phyloP scores from a whole-genome alignment of 495 filamentous ascomycete genomes.

The Poronia punctata region DNA sequence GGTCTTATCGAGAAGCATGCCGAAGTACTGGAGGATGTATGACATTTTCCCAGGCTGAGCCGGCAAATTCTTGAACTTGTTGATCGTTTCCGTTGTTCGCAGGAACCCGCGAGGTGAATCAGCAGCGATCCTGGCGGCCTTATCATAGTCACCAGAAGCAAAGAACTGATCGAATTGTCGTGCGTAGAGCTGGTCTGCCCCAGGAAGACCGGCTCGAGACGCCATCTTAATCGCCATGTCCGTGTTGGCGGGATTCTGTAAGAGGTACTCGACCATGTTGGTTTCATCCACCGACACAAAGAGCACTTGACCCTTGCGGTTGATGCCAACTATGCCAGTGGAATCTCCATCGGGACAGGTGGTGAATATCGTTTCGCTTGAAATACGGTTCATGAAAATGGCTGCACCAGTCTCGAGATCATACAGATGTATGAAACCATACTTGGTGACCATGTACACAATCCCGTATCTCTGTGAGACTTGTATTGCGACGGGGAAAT shows the following conservation, averaged over 20 bases:
- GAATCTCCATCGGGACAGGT: constrained; percentile 79
- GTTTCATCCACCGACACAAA: constrained; percentile 87
- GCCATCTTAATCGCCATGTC: constrained; percentile 91
- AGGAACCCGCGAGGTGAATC: constrained; percentile 95
- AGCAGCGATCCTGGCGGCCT: constrained; percentile 91
- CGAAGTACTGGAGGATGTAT: constrained; percentile 94
- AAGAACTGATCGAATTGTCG: constrained; percentile 87
- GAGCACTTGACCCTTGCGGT: constrained; percentile 93
- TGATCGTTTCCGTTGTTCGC: constrained; percentile 86
- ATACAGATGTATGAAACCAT: constrained; percentile 98
- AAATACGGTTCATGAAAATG: constrained; percentile 99
- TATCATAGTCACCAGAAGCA: constrained; percentile 63
- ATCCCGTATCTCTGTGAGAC: constrained; percentile 91
- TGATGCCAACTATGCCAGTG: constrained; percentile 86
- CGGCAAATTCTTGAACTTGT: constrained; percentile 83
- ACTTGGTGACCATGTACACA: constrained; percentile 96
- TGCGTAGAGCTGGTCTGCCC: constrained; percentile 89
- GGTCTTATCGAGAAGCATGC: constrained; percentile 93
- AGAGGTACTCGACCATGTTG: constrained; percentile 85
- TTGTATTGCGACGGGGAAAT: constrained; percentile 98
- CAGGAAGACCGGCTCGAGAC: constrained; percentile 85
- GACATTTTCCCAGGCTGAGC: constrained; percentile 73
- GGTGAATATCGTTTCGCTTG: constrained; percentile 97
- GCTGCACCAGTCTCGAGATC: constrained; percentile 95
- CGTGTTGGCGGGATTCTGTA: constrained; percentile 89